Base-by-base conservation (phyloP, 2,329 filamentous ascomycete genomes). In the Aspergillus sp. region DNA sequence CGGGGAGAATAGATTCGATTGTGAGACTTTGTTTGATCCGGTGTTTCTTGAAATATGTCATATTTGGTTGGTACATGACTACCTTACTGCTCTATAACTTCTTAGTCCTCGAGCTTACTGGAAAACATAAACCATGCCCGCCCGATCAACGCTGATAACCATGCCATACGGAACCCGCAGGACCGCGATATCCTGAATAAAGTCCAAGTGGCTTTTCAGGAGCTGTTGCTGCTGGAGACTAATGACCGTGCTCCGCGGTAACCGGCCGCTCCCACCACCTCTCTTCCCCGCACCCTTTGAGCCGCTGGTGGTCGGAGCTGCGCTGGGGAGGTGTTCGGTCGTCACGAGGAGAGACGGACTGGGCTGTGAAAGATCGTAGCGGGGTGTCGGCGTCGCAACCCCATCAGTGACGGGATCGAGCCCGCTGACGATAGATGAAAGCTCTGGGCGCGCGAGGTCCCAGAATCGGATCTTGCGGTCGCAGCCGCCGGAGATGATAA, bases 401-500 rank as follows among this genome's bases (percentile, higher is more conserved):
- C 72, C 74, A 38, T 85, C 81, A 61, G 93, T 89, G 38, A 92
- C 89, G 2, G 82, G 77, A 60, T 87, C 86, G 11, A 93, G 81
- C 0, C 94, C 94, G 73, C 91, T 96, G 66, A 96, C 89, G 15
- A 97, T 85, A 59, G 85, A 83, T 46, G 92, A 97, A 62, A 88
- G 86, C 71, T 97, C 92, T 9, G 92, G 84, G 9, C 89, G 88
- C 9, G 87, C 83, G 15, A 95, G 83, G 72, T 99, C 94, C 95
- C 95, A 99, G 78, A 96, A 98, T 9, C 95, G 88, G 19, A 99
- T 85, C 76, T 91, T 95, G 78, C 91, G 92, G 76, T 98, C 95
- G 11, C 91, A 91, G 0, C 94, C 94, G 19, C 90, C 93, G 0
- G 92, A 95, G 43, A 99, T 81, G 51, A 97, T 86, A 74, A 95